A percentile compares a stretch with the other conserved stretches of the same genome.
phyloP scores from a whole-genome alignment of 257 asterid species.

The Cinchona pubescens region DNA sequence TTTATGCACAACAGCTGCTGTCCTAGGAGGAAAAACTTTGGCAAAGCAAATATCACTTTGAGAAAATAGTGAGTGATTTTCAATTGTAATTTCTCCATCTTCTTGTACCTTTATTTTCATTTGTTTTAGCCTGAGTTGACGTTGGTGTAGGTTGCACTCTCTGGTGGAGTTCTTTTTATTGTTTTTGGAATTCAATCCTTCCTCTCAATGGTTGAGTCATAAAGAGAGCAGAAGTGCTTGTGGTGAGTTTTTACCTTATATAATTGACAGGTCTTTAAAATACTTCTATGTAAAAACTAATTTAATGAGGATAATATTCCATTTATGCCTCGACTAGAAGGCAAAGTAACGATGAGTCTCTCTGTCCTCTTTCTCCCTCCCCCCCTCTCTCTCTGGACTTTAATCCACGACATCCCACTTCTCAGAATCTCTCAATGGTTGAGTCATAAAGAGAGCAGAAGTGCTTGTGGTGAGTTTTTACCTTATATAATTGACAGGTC shows the following conservation, averaged over 20 bases:
- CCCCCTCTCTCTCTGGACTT: no score
- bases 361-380: no score
- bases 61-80: constrained; percentile 61
- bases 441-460: constrained; percentile 35
- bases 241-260: constrained; percentile 24
- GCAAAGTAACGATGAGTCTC: no score
- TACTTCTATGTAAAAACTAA: background rate
- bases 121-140: constrained; percentile 12
- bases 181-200: constrained; percentile 91
- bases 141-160: constrained; percentile 66
- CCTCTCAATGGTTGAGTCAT: constrained; percentile 61
- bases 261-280: background rate
- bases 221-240: constrained; percentile 21
- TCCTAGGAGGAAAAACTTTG: constrained; percentile 87
- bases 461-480: constrained; percentile 26
- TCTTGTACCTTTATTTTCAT: background rate
- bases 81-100: background rate
- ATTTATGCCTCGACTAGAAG: background rate
- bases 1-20: constrained; percentile 93
- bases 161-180: constrained; percentile 87
- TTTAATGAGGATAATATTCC: background rate
- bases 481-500: constrained; percentile 3
- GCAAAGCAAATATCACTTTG: constrained; percentile 91
- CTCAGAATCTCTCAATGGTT: constrained; percentile 69
- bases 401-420: no score